phyloP scores from a whole-genome alignment of 75 land plant genomes.

The Azolla pinnata region DNA sequence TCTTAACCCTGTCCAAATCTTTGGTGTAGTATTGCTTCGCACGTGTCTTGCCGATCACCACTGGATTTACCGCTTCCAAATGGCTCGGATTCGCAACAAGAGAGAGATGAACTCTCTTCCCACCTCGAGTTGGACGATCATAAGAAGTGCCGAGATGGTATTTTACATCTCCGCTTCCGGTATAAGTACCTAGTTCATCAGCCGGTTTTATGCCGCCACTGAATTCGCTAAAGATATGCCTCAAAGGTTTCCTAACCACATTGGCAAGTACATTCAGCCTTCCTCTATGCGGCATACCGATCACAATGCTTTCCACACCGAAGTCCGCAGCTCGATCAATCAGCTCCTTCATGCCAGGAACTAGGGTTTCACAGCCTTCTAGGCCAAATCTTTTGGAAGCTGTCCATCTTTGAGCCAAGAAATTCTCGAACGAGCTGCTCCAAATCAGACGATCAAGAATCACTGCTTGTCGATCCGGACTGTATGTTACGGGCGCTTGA shows the following conservation, averaged over 20 bases:
- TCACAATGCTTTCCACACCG: constrained; percentile 86
- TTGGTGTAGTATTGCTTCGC: constrained; percentile 89
- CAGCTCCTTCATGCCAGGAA: constrained; percentile 99
- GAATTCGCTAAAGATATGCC: constrained; percentile 93
- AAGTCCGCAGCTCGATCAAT: constrained; percentile 81
- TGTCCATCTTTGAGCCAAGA: constrained; percentile 85
- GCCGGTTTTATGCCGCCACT: constrained; percentile 69
- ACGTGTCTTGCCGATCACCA: constrained; percentile 86
- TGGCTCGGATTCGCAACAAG: constrained; percentile 96
- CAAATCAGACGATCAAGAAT: constrained; percentile 89
- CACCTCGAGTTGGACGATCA: constrained; percentile 90
- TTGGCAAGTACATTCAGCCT: constrained; percentile 88
- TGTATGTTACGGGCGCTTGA: constrained; percentile 37
- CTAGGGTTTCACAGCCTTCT: constrained; percentile 89
- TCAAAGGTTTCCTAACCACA: constrained; percentile 83
- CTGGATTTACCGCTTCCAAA: constrained; percentile 93
- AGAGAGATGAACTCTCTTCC: constrained; percentile 80
- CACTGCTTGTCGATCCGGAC: constrained; percentile 42
- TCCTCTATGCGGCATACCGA: constrained; percentile 93
- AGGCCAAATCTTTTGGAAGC: constrained; percentile 94
- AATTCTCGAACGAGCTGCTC: constrained; percentile 87
- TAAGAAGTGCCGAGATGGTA: constrained; percentile 96
- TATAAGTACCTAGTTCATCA: constrained; percentile 58
- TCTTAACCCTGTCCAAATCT: constrained; percentile 63
- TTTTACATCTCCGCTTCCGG: constrained; percentile 97